A percentile compares a stretch with the other conserved stretches of the same genome.
phyloP scores from a whole-genome alignment of 495 filamentous ascomycete species.

The Rusavskia elegans region DNA sequence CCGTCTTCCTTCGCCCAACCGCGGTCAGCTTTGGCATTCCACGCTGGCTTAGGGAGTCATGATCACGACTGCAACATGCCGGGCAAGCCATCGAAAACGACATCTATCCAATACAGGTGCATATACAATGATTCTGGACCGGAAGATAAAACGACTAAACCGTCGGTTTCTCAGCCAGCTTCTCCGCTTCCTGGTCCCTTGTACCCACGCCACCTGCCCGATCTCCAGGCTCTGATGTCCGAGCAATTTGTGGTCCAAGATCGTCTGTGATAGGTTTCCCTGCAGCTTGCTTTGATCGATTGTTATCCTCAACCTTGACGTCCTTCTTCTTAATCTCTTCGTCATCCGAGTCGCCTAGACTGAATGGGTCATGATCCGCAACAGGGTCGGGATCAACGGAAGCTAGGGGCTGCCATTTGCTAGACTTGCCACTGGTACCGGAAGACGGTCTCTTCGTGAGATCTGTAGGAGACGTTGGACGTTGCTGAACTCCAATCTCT shows the following conservation, averaged over 20 bases:
- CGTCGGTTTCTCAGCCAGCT: constrained; percentile 19
- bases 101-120: no score
- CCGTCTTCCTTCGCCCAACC: no score
- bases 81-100: no score
- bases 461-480: constrained; percentile 32
- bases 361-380: constrained; percentile 88
- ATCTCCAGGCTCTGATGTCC: constrained; percentile 20
- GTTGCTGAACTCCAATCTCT: constrained; percentile 66
- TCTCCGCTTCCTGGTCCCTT: constrained; percentile 28
- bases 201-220: constrained; percentile 20
- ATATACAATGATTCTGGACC: not conserved
- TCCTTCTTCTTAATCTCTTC: constrained; percentile 66
- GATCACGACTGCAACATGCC: not conserved
- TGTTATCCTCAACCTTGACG: constrained; percentile 44
- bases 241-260: constrained; percentile 14
- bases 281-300: constrained; percentile 55
- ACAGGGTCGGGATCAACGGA: constrained; percentile 76
- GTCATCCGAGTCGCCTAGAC: constrained; percentile 87
- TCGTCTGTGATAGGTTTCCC: constrained; percentile 45
- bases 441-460: constrained; percentile 25
- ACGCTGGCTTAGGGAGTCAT: not conserved
- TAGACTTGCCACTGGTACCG: constrained; percentile 40
- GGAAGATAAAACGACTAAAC: constrained; percentile 3
- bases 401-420: constrained; percentile 94
- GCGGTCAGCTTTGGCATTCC: no score